A percentile compares a stretch with the other conserved stretches of the same genome.
These are phyloP conservation scores for Leishmania martiniquensis DNA, from an alignment of 208 protist genomes.

Conservation along the genomic window DNA sequence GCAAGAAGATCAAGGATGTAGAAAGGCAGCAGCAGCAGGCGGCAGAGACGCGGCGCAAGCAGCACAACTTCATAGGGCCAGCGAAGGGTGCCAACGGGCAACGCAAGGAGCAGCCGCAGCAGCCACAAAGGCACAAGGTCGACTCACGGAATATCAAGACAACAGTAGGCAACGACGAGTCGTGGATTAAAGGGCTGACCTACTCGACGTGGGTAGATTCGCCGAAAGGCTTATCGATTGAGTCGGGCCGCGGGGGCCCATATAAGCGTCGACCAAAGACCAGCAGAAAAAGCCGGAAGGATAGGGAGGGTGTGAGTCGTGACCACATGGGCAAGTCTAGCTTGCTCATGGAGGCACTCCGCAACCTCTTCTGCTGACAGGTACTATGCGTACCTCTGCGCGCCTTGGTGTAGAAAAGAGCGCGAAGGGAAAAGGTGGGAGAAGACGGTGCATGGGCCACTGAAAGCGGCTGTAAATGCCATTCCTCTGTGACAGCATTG, in stretches of 20 bases:
- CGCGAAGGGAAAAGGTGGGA: neutral
- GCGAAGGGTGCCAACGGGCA: slow-evolving; percentile 8
- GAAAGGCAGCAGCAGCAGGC: slow-evolving; percentile 12
- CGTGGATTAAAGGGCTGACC: slow-evolving; percentile 40
- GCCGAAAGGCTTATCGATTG: slow-evolving; percentile 23
- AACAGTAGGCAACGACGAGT: slow-evolving; percentile 46
- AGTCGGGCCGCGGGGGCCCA: slow-evolving; percentile 13
- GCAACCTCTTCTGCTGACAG: slow-evolving; percentile 27
- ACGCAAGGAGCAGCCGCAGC: slow-evolving; percentile 1
- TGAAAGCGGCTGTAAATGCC: neutral
- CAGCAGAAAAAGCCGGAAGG: neutral
- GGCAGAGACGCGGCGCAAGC: neutral
- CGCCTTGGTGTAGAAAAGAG: neutral
- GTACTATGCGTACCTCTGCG: too few species aligned
- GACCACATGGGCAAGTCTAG: slow-evolving; percentile 14
- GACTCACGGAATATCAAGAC: slow-evolving; percentile 34
- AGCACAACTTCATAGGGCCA: slow-evolving; percentile 11
- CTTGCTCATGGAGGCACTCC: slow-evolving; percentile 25
- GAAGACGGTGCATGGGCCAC: neutral
- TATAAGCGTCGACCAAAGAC: slow-evolving; percentile 36
- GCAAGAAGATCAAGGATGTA: slow-evolving; percentile 28
- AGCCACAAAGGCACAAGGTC: neutral
- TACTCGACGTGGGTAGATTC: slow-evolving; percentile 50
- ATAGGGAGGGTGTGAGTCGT: neutral
- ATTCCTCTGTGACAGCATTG: neutral